phyloP scores from a whole-genome alignment of 2,329 filamentous ascomycete species.

The Pseudogymnoascus sp. region DNA sequence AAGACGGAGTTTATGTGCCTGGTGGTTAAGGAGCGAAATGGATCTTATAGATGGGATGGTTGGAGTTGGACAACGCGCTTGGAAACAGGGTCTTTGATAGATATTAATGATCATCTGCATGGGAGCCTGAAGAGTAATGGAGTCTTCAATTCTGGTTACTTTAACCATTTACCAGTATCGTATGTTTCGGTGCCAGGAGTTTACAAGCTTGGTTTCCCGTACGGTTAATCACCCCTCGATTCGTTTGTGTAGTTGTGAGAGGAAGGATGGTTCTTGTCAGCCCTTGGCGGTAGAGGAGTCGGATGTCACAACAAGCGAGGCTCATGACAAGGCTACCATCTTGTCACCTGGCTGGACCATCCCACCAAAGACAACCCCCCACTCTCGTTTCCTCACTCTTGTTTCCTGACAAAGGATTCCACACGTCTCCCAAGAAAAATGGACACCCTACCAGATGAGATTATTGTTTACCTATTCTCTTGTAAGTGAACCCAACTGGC shows the following conservation, averaged over 20 bases:
- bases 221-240: not conserved
- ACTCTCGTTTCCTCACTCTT: not conserved
- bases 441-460: conserved; percentile 23
- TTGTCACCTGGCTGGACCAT: not conserved
- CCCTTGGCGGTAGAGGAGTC: no score
- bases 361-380: not conserved
- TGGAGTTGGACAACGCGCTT: not conserved
- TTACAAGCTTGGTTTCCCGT: not conserved
- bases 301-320: not conserved
- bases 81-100: not conserved
- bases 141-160: not conserved
- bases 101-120: not conserved
- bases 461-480: conserved; percentile 22
- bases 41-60: not conserved
- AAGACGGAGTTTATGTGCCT: conserved; percentile 68
- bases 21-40: conserved; percentile 14
- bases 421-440: conserved; percentile 11
- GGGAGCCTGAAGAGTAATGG: not conserved
- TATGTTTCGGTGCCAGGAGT: not conserved
- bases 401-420: not conserved
- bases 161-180: not conserved
- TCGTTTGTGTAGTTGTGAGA: not conserved
- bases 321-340: not conserved
- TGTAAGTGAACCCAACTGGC: conserved; percentile 17
- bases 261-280: no score